Conservation (phyloP, 768 basidiomycete genomes). For the Hericium rajendrae region DNA sequence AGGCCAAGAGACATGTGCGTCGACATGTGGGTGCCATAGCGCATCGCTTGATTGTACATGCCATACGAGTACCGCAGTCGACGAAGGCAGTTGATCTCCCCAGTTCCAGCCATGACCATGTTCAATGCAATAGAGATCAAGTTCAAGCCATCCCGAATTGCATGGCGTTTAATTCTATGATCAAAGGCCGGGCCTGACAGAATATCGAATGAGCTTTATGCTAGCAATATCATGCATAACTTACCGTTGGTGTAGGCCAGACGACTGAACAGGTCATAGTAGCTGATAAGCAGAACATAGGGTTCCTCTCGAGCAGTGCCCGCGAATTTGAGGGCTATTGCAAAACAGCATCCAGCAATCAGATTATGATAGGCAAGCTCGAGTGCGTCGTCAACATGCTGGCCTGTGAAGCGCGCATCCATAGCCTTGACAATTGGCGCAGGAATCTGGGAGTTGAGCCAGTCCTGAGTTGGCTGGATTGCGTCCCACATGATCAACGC, state of each 20-base stretch:
- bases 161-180: conserved; percentile 78
- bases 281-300: conserved; percentile 69
- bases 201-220: background rate
- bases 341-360: conserved; percentile 85
- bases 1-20: conserved; percentile 87
- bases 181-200: conserved; percentile 67
- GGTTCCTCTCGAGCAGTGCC: conserved; percentile 90
- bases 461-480: conserved; percentile 62
- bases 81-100: conserved; percentile 83
- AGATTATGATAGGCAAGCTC: conserved; percentile 92
- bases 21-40: conserved; percentile 85
- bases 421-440: conserved; percentile 49
- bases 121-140: conserved; percentile 78
- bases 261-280: conserved; percentile 73
- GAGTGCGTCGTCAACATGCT: conserved; percentile 53
- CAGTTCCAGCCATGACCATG: conserved; percentile 97
- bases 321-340: conserved; percentile 85
- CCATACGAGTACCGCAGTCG: conserved; percentile 86
- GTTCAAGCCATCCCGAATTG: conserved; percentile 81
- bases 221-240: conserved; percentile 16
- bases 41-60: conserved; percentile 60
- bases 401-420: conserved; percentile 38
- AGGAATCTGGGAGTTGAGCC: conserved; percentile 69
- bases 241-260: conserved; percentile 59
- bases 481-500: conserved; percentile 81